Percentiles rank a stretch among this genome's conserved stretches.
Evolutionary conservation across 805 yeast species (phyloP).

Genomic region (Monosporozyma yasuniensis): DNA sequence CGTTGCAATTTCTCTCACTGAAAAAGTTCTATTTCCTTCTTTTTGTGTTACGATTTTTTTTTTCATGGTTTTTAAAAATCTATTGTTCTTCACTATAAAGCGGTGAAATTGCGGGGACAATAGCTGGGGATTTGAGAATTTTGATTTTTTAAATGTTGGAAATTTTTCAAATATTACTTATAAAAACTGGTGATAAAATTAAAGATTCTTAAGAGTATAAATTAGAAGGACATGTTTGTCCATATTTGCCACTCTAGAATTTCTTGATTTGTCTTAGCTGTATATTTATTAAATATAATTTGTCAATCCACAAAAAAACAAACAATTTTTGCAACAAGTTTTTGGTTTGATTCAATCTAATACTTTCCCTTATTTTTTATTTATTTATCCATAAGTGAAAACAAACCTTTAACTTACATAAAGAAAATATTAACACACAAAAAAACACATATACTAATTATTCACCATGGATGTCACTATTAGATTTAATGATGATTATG

Average conservation of each 20-base stretch:
- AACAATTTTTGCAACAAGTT: background rate
- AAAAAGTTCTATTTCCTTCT: background rate
- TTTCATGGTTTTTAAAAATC: background rate
- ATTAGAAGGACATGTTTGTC: background rate
- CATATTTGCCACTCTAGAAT: background rate
- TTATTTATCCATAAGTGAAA: background rate
- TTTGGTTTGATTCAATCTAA: background rate
- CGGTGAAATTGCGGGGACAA: background rate
- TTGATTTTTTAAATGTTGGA: background rate
- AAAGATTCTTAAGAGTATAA: background rate
- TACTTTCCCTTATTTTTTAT: background rate
- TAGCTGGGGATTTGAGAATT: background rate
- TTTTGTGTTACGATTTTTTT: background rate
- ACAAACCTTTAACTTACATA: background rate
- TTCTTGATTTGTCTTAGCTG: too few relatives aligned
- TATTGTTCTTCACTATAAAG: background rate
- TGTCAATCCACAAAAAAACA: too few relatives aligned
- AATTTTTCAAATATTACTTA: background rate
- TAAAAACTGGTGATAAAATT: background rate
- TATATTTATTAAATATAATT: too few relatives aligned
- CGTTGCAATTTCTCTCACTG: background rate
- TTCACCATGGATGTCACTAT: conserved; percentile 39
- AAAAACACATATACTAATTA: background rate
- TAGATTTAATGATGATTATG: conserved; percentile 75
- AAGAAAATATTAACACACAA: too few relatives aligned